Evolutionary conservation across 768 basidiomycete genomes (phyloP).

Genomic region (Leccinellum albellum): DNA sequence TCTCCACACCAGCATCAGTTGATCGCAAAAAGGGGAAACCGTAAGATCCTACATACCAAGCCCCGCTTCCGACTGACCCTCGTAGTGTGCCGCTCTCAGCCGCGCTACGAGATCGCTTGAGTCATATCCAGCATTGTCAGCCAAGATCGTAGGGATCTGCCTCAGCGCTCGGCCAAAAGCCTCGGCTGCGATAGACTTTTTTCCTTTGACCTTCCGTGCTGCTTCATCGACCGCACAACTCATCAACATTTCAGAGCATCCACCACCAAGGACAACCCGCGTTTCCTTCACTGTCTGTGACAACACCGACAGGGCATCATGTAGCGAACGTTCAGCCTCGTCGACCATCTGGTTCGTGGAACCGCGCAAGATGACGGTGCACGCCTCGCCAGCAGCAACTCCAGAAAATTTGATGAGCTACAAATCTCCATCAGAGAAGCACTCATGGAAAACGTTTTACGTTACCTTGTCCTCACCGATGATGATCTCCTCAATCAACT

Average conservation of each 20-base stretch:
- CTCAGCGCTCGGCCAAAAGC: constrained; percentile 85
- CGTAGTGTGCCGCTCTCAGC: constrained; percentile 91
- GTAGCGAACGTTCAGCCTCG: constrained; percentile 95
- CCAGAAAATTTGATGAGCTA: constrained; percentile 99
- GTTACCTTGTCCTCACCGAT: constrained; percentile 97
- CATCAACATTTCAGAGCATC: constrained; percentile 99
- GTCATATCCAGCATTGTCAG: constrained; percentile 97
- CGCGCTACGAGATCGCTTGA: constrained; percentile 92
- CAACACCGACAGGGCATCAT: constrained; percentile 95
- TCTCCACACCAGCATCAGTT: constrained; percentile 42
- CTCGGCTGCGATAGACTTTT: constrained; percentile 94
- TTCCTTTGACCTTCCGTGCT: constrained; percentile 80
- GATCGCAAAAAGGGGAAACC: neutral
- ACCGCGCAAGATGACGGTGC: constrained; percentile 95
- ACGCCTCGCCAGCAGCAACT: constrained; percentile 95
- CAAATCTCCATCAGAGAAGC: neutral
- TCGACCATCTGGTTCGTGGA: constrained; percentile 99
- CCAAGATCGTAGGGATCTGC: constrained; percentile 94
- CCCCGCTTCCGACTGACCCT: constrained; percentile 81
- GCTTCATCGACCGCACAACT: constrained; percentile 89
- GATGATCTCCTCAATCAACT: constrained; percentile 97
- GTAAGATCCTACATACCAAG: constrained; percentile 56
- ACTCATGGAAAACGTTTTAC: neutral
- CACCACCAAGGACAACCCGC: constrained; percentile 89
- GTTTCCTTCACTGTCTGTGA: constrained; percentile 99